A percentile compares a stretch with the other conserved stretches of the same genome.
Evolutionary conservation across 179 eudicot genomes (phyloP).

Genomic region (Carnegiea gigantea): DNA sequence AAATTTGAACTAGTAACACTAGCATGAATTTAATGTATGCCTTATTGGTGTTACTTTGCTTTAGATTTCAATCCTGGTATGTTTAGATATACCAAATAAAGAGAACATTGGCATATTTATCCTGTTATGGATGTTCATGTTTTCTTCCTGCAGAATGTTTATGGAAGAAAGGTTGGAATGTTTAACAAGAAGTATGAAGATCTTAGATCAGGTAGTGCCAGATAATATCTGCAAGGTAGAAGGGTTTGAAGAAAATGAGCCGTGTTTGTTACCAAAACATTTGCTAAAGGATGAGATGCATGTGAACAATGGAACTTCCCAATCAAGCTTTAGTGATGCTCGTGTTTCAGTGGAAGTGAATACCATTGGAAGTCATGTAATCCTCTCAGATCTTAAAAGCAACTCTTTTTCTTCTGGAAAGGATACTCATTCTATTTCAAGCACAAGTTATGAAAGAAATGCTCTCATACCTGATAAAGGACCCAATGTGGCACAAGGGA

Average conservation of each 20-base stretch:
- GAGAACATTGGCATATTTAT: conserved; percentile 2
- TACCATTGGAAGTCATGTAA: conserved; percentile 39
- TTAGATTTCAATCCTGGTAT: background rate
- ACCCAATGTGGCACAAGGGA: conserved; percentile 25
- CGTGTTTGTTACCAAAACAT: conserved; percentile 29
- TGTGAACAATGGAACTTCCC: conserved; percentile 41
- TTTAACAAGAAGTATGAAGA: conserved; percentile 55
- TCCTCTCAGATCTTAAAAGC: conserved; percentile 37
- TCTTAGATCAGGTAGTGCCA: conserved; percentile 48
- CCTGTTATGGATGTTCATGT: conserved; percentile 12
- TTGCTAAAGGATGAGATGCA: conserved; percentile 35
- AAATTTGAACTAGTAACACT: background rate
- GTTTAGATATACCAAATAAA: background rate
- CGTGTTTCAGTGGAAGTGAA: conserved; percentile 35
- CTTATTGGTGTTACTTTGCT: background rate
- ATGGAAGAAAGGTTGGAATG: conserved; percentile 86
- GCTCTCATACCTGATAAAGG: conserved; percentile 42
- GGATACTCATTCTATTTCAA: conserved; percentile 28
- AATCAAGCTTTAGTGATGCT: conserved; percentile 38
- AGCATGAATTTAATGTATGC: background rate
- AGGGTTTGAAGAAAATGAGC: conserved; percentile 38
- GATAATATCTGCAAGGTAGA: conserved; percentile 38
- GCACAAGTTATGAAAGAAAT: conserved; percentile 39
- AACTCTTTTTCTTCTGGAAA: conserved; percentile 32
- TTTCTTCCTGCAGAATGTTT: conserved; percentile 59